These are phyloP conservation scores for Scutellaria baicalensis DNA, from an alignment of 257 asterid genomes.

Conservation along the genomic window DNA sequence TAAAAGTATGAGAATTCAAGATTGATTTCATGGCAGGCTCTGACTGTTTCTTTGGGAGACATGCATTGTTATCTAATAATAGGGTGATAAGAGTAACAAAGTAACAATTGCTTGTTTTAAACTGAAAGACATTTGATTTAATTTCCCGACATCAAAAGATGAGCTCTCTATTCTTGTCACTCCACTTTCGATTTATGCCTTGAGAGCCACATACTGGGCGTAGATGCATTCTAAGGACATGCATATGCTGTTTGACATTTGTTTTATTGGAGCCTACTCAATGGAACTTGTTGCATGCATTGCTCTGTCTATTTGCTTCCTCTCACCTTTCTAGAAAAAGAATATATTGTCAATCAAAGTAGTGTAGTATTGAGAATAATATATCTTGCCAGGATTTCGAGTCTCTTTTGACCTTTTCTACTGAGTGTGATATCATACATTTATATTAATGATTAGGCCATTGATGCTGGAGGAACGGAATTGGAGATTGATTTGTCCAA, in stretches of 20 bases:
- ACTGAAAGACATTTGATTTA: background rate
- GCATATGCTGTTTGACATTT: background rate
- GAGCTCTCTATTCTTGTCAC: background rate
- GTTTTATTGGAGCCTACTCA: background rate
- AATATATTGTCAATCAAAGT: background rate
- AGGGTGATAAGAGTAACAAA: background rate
- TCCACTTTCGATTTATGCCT: background rate
- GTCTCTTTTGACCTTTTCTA: background rate
- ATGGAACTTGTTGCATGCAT: background rate
- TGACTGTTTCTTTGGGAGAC: background rate
- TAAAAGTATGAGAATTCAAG: background rate
- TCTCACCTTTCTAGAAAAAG: background rate
- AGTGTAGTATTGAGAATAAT: background rate
- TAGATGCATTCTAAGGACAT: too few relatives aligned
- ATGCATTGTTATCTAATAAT: too few relatives aligned
- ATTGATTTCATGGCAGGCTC: background rate
- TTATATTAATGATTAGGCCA: slow-evolving; percentile 38
- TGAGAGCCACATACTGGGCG: background rate
- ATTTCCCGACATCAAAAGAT: background rate
- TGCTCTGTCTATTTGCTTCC: background rate
- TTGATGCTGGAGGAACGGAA: slow-evolving; percentile 88
- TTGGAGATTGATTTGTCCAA: slow-evolving; percentile 95
- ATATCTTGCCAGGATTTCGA: background rate
- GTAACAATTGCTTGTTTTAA: background rate
- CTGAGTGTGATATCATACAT: background rate